Evolutionary conservation across 148 eudicot genomes (phyloP).

Genomic region (Silene conica): DNA sequence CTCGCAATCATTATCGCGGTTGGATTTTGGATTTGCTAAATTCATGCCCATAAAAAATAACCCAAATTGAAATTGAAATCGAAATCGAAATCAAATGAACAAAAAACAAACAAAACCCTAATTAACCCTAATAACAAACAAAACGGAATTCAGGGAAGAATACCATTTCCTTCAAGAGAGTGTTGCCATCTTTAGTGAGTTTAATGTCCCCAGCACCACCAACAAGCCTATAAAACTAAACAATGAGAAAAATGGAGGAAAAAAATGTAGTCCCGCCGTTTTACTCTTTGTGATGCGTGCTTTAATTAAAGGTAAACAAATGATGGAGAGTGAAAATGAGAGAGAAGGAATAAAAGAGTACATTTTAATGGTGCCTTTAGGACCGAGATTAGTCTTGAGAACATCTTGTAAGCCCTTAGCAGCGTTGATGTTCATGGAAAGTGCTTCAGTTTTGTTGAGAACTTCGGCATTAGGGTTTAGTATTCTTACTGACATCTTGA

Average conservation of each 20-base stretch:
- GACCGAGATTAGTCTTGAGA: constrained; percentile 93
- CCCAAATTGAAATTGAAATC: no score
- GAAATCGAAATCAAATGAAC: background rate
- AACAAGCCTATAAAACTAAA: constrained; percentile 58
- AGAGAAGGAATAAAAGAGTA: constrained; percentile 5
- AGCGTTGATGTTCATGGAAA: constrained; percentile 93
- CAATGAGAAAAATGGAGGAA: background rate
- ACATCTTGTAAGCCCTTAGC: constrained; percentile 92
- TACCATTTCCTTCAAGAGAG: constrained; percentile 88
- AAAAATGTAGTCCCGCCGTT: no score
- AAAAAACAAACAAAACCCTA: background rate
- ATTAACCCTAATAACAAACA: background rate
- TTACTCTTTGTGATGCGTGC: no score
- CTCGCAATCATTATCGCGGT: constrained; percentile 98
- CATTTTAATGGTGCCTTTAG: constrained; percentile 97
- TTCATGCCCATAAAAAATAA: background rate
- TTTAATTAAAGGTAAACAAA: background rate
- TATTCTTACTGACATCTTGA: constrained; percentile 58
- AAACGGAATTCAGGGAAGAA: background rate
- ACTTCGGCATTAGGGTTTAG: constrained; percentile 95
- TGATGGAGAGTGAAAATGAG: no score
- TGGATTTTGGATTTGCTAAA: constrained; percentile 97
- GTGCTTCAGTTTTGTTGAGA: constrained; percentile 90
- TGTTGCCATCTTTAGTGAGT: constrained; percentile 92
- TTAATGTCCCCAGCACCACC: constrained; percentile 94